A percentile compares a stretch with the other conserved stretches of the same genome.
Evolutionary conservation across 441 rosid genomes (phyloP).

Genomic region (Eruca vesicaria): DNA sequence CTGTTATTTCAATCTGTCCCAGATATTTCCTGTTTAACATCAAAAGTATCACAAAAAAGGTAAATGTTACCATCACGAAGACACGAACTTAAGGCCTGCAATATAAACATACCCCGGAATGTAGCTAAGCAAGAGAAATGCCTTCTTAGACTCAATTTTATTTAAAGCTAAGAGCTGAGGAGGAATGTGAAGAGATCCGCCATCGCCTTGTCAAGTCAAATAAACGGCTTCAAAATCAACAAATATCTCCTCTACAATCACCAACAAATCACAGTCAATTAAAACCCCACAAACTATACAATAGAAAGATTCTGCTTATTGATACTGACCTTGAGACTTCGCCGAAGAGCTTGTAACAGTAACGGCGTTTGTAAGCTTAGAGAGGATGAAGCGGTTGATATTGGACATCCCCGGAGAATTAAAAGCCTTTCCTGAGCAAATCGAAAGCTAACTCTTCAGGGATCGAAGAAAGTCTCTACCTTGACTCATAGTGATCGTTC

Average conservation of each 20-base stretch:
- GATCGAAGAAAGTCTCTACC: constrained; percentile 33
- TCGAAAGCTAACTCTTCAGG: constrained; percentile 45
- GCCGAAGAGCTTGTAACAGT: constrained; percentile 24
- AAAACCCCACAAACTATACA: too few species aligned
- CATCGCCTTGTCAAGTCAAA: background rate
- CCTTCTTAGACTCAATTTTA: constrained; percentile 54
- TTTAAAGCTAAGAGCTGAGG: constrained; percentile 56
- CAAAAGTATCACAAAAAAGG: background rate
- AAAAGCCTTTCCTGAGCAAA: constrained; percentile 29
- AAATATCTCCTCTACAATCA: constrained; percentile 18
- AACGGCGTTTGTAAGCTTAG: background rate
- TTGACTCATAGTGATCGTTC: constrained; percentile 12
- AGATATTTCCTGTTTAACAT: constrained; percentile 35
- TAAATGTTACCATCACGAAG: too few species aligned
- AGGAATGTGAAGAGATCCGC: constrained; percentile 27
- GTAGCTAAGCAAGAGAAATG: constrained; percentile 38
- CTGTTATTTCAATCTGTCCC: constrained; percentile 31
- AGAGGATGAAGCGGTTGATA: constrained; percentile 33
- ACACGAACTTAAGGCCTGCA: background rate
- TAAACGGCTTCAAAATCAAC: constrained; percentile 6
- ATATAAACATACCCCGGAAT: constrained; percentile 50
- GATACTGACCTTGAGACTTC: constrained; percentile 13
- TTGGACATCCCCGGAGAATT: background rate
- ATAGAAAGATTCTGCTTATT: background rate
- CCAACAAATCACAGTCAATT: background rate